Evolutionary conservation across 495 filamentous ascomycete genomes (phyloP).

Genomic region (Trichoderma asperelloides): DNA sequence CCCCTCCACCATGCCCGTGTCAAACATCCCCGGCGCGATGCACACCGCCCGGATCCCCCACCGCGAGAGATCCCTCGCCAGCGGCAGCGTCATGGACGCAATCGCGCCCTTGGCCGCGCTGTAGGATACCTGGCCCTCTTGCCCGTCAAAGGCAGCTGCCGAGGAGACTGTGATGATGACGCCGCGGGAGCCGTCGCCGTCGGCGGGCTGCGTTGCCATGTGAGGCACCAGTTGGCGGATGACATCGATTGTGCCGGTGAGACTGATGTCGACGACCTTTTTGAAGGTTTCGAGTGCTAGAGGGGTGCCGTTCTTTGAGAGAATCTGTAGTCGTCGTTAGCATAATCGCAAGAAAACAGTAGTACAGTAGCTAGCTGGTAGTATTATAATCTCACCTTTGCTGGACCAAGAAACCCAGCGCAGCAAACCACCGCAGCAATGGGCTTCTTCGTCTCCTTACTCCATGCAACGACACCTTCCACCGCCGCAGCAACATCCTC

Average conservation of each 20-base stretch:
- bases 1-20: background rate
- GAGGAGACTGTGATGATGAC: background rate
- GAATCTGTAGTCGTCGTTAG: background rate
- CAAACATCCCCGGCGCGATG: background rate
- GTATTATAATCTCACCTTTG: background rate
- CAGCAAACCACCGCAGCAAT: background rate
- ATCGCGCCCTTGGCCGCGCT: background rate
- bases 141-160: background rate
- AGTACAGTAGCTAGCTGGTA: background rate
- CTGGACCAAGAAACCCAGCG: background rate
- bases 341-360: background rate
- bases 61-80: background rate
- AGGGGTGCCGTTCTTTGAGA: background rate
- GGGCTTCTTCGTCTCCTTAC: background rate
- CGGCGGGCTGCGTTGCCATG: background rate
- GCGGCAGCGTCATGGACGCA: background rate
- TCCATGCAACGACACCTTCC: background rate
- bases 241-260: background rate
- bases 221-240: background rate
- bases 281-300: background rate
- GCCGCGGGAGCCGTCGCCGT: background rate
- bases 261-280: background rate
- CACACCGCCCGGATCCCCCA: background rate
- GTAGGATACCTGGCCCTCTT: background rate
- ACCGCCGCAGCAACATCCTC: background rate